Conservation (phyloP, 2,329 filamentous ascomycete genomes). For the Aureobasidium namibiae region DNA sequence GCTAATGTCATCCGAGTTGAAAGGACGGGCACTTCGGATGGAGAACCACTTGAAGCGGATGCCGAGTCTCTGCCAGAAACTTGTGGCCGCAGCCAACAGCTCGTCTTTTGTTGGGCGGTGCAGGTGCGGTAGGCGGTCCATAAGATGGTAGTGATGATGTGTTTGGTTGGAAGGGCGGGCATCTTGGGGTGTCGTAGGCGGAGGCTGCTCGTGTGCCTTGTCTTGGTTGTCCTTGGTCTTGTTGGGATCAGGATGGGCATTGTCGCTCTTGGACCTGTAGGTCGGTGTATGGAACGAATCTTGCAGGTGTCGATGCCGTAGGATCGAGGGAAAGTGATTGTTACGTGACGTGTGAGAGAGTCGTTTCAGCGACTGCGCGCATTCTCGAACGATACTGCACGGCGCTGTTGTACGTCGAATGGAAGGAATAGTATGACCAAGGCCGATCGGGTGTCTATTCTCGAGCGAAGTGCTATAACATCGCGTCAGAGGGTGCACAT, state of each 20-base stretch:
- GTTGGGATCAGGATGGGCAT: not conserved
- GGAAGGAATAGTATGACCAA: not conserved
- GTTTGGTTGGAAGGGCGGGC: not conserved
- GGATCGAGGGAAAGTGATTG: constrained; percentile 1
- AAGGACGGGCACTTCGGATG: constrained; percentile 85
- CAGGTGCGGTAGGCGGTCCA: constrained; percentile 56
- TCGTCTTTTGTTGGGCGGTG: constrained; percentile 90
- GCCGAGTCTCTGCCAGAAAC: constrained; percentile 82
- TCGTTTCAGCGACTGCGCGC: not conserved
- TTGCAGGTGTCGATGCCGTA: constrained; percentile 3
- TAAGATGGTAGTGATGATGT: constrained; percentile 29
- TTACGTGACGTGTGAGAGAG: not conserved
- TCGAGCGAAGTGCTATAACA: not conserved
- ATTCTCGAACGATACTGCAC: not conserved
- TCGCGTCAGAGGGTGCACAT: not conserved
- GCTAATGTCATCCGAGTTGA: constrained; percentile 93
- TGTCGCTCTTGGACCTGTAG: not conserved
- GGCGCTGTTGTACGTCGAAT: not conserved
- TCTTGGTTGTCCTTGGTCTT: not conserved
- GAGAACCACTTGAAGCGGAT: constrained; percentile 98
- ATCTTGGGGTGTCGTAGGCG: not conserved
- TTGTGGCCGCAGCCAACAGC: constrained; percentile 79
- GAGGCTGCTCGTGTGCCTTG: not conserved
- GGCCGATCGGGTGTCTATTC: not conserved
- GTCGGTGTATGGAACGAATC: constrained; percentile 2